Conservation (phyloP, 805 yeast genomes). For the Wickerhamiella kazuoi region DNA sequence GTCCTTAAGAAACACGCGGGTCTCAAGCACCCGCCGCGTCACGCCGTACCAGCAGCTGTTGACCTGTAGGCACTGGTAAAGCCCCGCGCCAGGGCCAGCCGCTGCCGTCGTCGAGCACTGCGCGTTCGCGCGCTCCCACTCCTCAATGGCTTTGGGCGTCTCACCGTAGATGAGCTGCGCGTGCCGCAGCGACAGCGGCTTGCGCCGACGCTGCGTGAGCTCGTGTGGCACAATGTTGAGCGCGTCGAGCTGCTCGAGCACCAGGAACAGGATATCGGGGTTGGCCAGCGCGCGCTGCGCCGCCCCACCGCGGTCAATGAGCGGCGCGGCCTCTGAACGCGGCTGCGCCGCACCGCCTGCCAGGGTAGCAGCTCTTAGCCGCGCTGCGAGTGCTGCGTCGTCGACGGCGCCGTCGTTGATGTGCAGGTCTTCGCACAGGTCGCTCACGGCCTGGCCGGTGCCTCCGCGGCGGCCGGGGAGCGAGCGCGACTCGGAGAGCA, state of each 20-base stretch:
- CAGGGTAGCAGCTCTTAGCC: not conserved
- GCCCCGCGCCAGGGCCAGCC: conserved; percentile 15
- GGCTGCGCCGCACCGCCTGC: not conserved
- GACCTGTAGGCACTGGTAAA: conserved; percentile 50
- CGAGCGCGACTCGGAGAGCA: conserved; percentile 1
- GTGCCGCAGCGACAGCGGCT: conserved; percentile 51
- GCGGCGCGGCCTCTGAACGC: not conserved
- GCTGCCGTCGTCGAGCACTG: conserved; percentile 8
- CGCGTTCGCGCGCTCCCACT: conserved; percentile 23
- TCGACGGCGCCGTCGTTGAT: conserved; percentile 1
- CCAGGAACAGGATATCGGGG: conserved; percentile 56
- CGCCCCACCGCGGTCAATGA: conserved; percentile 4
- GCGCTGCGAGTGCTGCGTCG: not conserved
- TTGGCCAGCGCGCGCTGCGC: conserved; percentile 38
- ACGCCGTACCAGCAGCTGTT: conserved; percentile 46
- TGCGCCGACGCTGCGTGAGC: conserved; percentile 39
- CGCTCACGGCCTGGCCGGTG: conserved; percentile 3
- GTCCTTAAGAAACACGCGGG: conserved; percentile 36
- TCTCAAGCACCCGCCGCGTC: conserved; percentile 37
- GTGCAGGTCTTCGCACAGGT: conserved; percentile 6
- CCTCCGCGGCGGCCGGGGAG: not conserved
- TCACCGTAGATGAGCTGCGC: conserved; percentile 50
- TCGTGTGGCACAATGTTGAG: conserved; percentile 45
- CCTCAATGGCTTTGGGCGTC: conserved; percentile 27
- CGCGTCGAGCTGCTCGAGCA: conserved; percentile 43